Evolutionary conservation across 495 filamentous ascomycete genomes (phyloP), one percentile per base, ranked within the genome.

Genomic region (Aspergillus taichungensis): DNA sequence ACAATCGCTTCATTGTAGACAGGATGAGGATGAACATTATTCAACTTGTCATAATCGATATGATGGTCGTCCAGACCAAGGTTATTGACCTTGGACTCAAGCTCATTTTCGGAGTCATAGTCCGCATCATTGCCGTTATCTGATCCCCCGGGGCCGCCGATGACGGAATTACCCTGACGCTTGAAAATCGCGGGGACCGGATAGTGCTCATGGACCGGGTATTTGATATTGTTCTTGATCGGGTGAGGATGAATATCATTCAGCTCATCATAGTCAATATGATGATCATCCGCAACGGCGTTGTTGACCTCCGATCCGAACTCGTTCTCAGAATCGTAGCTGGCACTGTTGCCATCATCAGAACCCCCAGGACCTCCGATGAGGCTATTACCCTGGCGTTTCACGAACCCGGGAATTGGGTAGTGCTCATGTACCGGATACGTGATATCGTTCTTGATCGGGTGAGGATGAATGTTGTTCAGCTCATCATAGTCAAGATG

Each of bases 1-100:
- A n/a, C n/a, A n/a, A 14, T 66, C 50, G 8, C 53, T 5, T 38
- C 42, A 0, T 11, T 8, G 13, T 42, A 28, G 27, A 47, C 49
- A 12, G 39, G 42, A 39, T 34, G 34, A 24, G 4, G 18, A 37
- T 41, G 30, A 4, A 44, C n/a, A 8, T 5, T 34, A 7, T 14
- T 13, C 3, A 28, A 6, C 3, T 28, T 3, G 24, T 46, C 13
- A 8, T 40, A n/a, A 10, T 40, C 18, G 6, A 48, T 30, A n/a
- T 40, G 49, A 40, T 54, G 46, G 34, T 54, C 39, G n/a, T 54
- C 51, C 2, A 12, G 18, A 9, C 39, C 31, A 0, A 12, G 8
- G 4, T 47, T 33, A 1, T 32, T 39, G 3, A 47, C 30, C 5
- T 8, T 3, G 8, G 34, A 29, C 0, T 27, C 10, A 30, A 13